Base-by-base conservation (phyloP, 371 early-diverging fungal species). In the Batkoa obscura region DNA sequence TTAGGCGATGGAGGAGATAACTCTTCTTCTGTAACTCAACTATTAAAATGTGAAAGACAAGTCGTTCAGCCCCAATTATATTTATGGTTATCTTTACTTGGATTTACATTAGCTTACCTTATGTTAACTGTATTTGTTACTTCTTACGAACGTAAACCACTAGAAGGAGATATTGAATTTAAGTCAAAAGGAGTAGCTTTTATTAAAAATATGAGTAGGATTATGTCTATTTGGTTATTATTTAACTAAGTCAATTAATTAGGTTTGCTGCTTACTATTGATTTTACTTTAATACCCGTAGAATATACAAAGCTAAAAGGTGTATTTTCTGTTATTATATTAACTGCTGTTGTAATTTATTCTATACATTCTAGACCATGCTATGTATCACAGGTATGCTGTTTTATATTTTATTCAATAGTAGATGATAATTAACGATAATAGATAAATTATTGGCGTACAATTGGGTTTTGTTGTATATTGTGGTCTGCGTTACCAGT, bases 111-210 rank as follows among this genome's bases (percentile, higher is more conserved):
- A 9, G 79, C 79, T 9, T 81, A 81, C 56, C 65, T 77, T 47
- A 56, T 79, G 5, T 59, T 79, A 60, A 81, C 81, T 1, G 62
- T 76, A n/a, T 81, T 81, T 61, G 63, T 81, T n/a, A 76, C 81
- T 0, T 77, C 78, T 2, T 75, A 77, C 56, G 81, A 81, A 57
- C 67, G 76, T 6, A 74, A 71, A n/a, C 81, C 81, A 0, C 62
- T 64, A 4, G 63, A 72, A 31, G 78, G 79, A 57, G 81, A 81
- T 63, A 81, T 81, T 38, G 76, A 75, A 17, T 81, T 75, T 66
- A 78, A 74, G 47, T 78, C 79, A 1, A 76, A 74, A 41, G 73
- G 79, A 48, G 74, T 79, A 10, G 81, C 81, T 3, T 78, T 81
- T 57, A 72, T 78, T 31, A 79, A 81, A 54, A 81, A 81, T 56